Evolutionary conservation across 192 early-diverging fungal species (phyloP), one percentile per base, ranked within the genome.

Genomic region (Cetraspora pellucida): DNA sequence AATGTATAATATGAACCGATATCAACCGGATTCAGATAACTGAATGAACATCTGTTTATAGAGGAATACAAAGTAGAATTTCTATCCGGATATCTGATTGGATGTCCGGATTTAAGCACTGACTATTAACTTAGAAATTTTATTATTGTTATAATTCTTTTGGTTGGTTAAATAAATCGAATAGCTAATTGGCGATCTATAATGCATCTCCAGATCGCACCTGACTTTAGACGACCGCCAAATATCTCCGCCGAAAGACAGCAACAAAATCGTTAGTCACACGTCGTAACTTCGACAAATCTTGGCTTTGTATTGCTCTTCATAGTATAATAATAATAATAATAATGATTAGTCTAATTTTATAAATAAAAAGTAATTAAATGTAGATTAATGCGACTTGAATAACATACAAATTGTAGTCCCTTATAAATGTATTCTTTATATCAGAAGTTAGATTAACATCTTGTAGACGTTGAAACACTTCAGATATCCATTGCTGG

Each of bases 231-330:
- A 37, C 31, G 16, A 80, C 74, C 9, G 78, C 49, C 10, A 81
- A 63, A 74, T 87, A 78, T 76, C 86, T 85, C 60, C 90, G 81
- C 58, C 88, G 80, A 76, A 88, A 92, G 23, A 80, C 37, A 10
- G 82, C 84, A 8, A 87, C 82, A 68, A 92, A 90, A 60, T 92
- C 89, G 23, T 85, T 81, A 1, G 90, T 73, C 3, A 87, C 77
- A n/a, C 84, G 72, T 73, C 84, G 76, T 43, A 89, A 77, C 72
- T 81, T 89, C 44, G 59, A 81, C 84, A 84, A 85, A 69, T 90
- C 84, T 16, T 79, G 74, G 46, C 82, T 83, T 14, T 84, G 84
- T 21, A 81, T 83, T 58, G 85, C 83, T 50, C 90, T 72, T 16
- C 52, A 75, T 9, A 31, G 5, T 45, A 60, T 55, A 10, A 31